These are phyloP conservation scores for Hysterium pulicare DNA, from an alignment of 2,329 filamentous ascomycete species.

Conservation along the genomic window DNA sequence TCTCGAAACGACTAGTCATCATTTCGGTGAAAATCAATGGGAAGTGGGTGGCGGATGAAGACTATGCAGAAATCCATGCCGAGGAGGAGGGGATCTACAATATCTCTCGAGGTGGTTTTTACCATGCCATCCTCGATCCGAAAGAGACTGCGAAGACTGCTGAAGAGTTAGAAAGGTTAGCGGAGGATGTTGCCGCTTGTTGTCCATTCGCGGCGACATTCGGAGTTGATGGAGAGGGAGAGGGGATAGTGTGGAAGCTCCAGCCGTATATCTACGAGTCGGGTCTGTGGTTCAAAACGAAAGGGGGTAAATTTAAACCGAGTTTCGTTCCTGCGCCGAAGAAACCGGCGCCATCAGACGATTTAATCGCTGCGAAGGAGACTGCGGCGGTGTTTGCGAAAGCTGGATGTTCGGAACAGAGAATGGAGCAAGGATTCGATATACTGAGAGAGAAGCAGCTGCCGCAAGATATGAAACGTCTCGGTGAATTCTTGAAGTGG, in stretches of 20 bases:
- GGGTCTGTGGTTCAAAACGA: slow-evolving; percentile 26
- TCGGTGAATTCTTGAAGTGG: slow-evolving; percentile 22
- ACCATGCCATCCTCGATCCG: slow-evolving; percentile 15
- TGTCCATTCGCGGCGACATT: slow-evolving; percentile 26
- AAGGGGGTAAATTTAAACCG: slow-evolving; percentile 25
- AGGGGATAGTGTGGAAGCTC: slow-evolving; percentile 27
- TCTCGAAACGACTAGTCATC: slow-evolving; percentile 26
- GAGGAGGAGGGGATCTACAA: slow-evolving; percentile 21
- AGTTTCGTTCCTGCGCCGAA: slow-evolving; percentile 18
- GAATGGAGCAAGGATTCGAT: slow-evolving; percentile 26
- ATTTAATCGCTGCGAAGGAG: slow-evolving; percentile 9
- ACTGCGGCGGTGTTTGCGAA: slow-evolving; percentile 13
- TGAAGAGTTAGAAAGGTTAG: slow-evolving; percentile 11
- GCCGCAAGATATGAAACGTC: slow-evolving; percentile 10
- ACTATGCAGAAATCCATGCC: slow-evolving; percentile 18
- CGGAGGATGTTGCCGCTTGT: slow-evolving; percentile 16
- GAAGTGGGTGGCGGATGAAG: slow-evolving; percentile 20
- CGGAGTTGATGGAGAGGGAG: slow-evolving; percentile 18
- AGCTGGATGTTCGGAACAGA: slow-evolving; percentile 18
- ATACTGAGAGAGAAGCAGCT: slow-evolving; percentile 17
- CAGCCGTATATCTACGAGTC: slow-evolving; percentile 12
- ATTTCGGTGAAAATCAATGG: slow-evolving; percentile 24
- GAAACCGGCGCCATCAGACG: slow-evolving; percentile 4
- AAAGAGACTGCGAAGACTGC: slow-evolving; percentile 11
- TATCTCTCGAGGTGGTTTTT: slow-evolving; percentile 19